Conservation (phyloP, 306 rosid species). For the Vachellia collinsii region DNA sequence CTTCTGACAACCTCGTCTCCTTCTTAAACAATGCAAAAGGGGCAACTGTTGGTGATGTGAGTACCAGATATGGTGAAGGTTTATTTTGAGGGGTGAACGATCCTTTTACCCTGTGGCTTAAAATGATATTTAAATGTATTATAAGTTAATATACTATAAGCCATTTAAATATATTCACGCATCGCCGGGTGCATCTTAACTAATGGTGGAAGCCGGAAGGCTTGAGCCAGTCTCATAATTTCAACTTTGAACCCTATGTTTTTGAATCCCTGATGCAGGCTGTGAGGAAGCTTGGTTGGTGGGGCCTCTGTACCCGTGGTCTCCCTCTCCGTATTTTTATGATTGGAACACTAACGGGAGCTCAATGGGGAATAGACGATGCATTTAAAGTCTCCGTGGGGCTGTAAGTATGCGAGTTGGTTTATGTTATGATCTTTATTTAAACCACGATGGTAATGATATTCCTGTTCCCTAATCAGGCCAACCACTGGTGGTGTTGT, state of each 20-base stretch:
- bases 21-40: conserved; percentile 97
- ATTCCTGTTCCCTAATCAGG: conserved; percentile 49
- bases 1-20: conserved; percentile 97
- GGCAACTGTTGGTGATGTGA: conserved; percentile 94
- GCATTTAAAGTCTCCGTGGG: conserved; percentile 95
- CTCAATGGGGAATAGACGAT: conserved; percentile 97
- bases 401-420: conserved; percentile 61
- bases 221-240: background rate
- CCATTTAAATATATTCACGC: background rate
- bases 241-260: background rate
- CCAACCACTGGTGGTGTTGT: conserved; percentile 94
- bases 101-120: background rate
- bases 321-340: conserved; percentile 96
- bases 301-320: conserved; percentile 92
- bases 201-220: background rate
- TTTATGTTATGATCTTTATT: conserved; percentile 5
- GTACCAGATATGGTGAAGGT: conserved; percentile 35
- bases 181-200: background rate
- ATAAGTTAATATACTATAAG: background rate
- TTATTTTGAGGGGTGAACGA: background rate
- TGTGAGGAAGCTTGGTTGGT: conserved; percentile 74
- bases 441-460: background rate
- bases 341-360: conserved; percentile 98
- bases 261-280: conserved; percentile 59
- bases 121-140: background rate